These are phyloP conservation scores for Pythium folliculosum DNA, from an alignment of 352 stramenopile genomes.

Conservation along the genomic window DNA sequence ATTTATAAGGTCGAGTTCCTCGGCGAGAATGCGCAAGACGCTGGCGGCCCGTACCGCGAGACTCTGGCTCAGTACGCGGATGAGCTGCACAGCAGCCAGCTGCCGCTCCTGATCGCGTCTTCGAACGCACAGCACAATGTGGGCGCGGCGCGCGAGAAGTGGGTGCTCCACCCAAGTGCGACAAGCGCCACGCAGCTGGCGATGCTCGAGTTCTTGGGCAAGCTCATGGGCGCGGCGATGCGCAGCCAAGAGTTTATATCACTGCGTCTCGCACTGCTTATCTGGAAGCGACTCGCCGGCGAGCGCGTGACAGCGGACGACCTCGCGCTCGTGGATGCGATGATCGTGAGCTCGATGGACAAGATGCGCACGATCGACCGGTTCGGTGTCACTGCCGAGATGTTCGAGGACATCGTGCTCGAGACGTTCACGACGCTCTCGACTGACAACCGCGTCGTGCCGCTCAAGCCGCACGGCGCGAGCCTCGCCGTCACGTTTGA, in stretches of 20 bases:
- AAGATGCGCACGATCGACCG: conserved; percentile 85
- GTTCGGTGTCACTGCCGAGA: conserved; percentile 75
- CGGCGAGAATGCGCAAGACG: conserved; percentile 85
- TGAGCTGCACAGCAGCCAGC: conserved; percentile 75
- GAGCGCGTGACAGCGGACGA: conserved; percentile 81
- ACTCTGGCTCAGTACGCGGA: conserved; percentile 84
- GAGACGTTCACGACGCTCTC: conserved; percentile 91
- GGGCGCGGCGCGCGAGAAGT: conserved; percentile 87
- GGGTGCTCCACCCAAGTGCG: conserved; percentile 86
- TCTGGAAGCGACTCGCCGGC: conserved; percentile 90
- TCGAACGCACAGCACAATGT: conserved; percentile 91
- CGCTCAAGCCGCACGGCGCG: conserved; percentile 68
- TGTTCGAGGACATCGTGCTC: conserved; percentile 91
- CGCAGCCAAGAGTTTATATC: conserved; percentile 90
- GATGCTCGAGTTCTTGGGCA: conserved; percentile 93
- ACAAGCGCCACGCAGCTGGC: conserved; percentile 45
- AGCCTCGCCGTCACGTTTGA: conserved; percentile 77
- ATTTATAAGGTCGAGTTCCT: conserved; percentile 88
- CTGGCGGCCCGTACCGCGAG: conserved; percentile 85
- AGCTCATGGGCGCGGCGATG: conserved; percentile 88
- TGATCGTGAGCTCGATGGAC: conserved; percentile 86
- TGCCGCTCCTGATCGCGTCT: conserved; percentile 89
- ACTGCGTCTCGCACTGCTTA: conserved; percentile 78
- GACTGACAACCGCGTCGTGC: conserved; percentile 76
- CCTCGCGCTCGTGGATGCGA: conserved; percentile 79